Evolutionary conservation across 495 filamentous ascomycete species (phyloP), one percentile per base, ranked within the genome.

Genomic region (Pseudevernia furfuracea): DNA sequence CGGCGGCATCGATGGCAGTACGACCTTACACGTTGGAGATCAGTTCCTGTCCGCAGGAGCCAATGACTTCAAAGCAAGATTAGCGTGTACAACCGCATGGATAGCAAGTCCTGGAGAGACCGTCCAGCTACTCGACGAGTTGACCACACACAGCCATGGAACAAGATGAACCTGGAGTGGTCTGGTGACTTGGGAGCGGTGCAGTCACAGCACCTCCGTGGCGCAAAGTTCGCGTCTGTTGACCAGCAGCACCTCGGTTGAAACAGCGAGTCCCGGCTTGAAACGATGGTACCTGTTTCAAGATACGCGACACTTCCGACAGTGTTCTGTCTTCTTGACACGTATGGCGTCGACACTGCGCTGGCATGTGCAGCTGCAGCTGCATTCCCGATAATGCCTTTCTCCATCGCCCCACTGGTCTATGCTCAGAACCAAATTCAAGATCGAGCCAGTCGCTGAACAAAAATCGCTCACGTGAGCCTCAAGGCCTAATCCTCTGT

Each of bases 21-120:
- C 82, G 67, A 90, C 88, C 1, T 76, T 96, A 56, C 92, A 97
- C 73, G 87, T 96, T 37, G 91, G 92, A 36, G 94, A 99, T 73
- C 94, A 99, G 77, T 99, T 99, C 73, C 77, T 98, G 62, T 92
- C 87, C 37, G 95, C 92, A 14, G 95, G 95, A 0, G 91, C 92
- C 6, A 98, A 98, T 75, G 95, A 97, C 73, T 97, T 97, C 77
- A 94, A 96, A 80, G 91, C 85, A 11, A 77, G 85, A 6, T 71
- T 87, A 39, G 85, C 85, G 17, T 87, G 84, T 39, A 87, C 85
- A 0, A 87, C 85, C 11, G 85, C 86, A 8, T 99, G 94, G 95
- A 96, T 99, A 66, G 92, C 95, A 17, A 96, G 80, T 70, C 94
- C 94, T 0, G 78, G 81, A 1, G 95, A 98, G 78, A 97, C 95